phyloP scores from a whole-genome alignment of 352 stramenopile genomes.

The Phytophthora sp. region DNA sequence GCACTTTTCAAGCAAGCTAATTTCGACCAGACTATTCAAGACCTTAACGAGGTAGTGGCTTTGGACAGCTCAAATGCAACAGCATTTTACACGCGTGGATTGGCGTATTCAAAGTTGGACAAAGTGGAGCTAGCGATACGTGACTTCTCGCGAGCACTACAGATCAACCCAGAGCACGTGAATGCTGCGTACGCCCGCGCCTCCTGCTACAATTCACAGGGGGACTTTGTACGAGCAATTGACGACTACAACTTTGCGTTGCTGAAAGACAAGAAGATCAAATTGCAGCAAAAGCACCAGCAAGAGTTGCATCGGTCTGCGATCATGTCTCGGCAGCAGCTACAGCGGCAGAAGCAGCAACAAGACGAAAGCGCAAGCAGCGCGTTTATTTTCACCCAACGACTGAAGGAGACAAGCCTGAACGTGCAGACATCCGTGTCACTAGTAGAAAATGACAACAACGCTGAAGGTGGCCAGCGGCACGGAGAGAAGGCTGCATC shows the following conservation, averaged over 20 bases:
- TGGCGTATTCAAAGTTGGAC: constrained; percentile 73
- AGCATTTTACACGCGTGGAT: constrained; percentile 77
- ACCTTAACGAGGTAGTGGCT: constrained; percentile 55
- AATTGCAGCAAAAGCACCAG: constrained; percentile 44
- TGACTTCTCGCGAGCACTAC: constrained; percentile 77
- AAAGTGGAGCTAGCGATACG: constrained; percentile 77
- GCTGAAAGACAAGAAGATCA: constrained; percentile 78
- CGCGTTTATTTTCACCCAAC: constrained; percentile 22
- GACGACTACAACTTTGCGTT: constrained; percentile 92
- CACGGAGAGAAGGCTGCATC: constrained; percentile 16
- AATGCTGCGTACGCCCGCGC: constrained; percentile 88
- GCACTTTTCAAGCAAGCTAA: constrained; percentile 83
- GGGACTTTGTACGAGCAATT: constrained; percentile 85
- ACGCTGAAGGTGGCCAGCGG: constrained; percentile 7
- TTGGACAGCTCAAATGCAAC: constrained; percentile 52
- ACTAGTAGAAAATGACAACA: constrained; percentile 25
- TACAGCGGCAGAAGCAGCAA: constrained; percentile 36
- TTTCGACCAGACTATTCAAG: constrained; percentile 59
- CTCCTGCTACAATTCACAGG: constrained; percentile 88
- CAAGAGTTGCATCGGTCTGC: constrained; percentile 36
- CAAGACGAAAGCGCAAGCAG: constrained; percentile 31
- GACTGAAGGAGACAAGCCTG: constrained; percentile 7
- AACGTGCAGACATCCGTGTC: background rate
- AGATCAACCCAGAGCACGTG: constrained; percentile 87
- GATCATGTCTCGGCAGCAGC: constrained; percentile 28